Evolutionary conservation across 2,329 filamentous ascomycete genomes (phyloP), one percentile per base, ranked within the genome.

Genomic region (Penicillium italicum): DNA sequence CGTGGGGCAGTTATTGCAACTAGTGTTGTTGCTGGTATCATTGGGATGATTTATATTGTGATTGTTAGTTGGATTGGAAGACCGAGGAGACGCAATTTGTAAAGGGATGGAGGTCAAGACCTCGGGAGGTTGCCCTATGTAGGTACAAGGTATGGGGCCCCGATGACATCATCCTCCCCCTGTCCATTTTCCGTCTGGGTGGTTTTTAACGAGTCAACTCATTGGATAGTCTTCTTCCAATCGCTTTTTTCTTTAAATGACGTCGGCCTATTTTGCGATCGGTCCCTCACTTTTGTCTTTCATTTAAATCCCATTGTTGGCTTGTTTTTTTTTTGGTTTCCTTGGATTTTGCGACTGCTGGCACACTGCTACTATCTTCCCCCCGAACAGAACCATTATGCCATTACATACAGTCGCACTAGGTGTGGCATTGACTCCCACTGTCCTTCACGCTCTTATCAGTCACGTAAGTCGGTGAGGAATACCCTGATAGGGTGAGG

Each of bases 401-500:
- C 77, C 81, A 56, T 83, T 94, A 66, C 92, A 90, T 74, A 95
- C 91, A 18, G 82, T 93, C 37, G 86, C 89, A 14, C 87, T 97
- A 57, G 85, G 87, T 55, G 82, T 90, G 62, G 91, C 91, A 47
- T 88, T 97, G 52, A 91, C 91, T 60, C 93, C 94, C 12, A 91
- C 89, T 4, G 89, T 96, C 44, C 82, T 97, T 53, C 87, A 89
- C 62, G 97, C 93, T 14, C 86, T 93, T 60, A 80, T 97, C 65
- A 87, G 87, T 56, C 94, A 97, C 80, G 90, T 92, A 81, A 65
- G 86, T 77, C 43, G 8, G n/a, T 18, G 31, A 9, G 16, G 24
- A 36, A 12, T 10, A 20, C 12, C 6, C 4, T 10, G 14, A 36
- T 9, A 40, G 10, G 5, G 36, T 9, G 10, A 34, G 30, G 36